Conservation (phyloP, 805 yeast species). For the Starmerella vaccinii region DNA sequence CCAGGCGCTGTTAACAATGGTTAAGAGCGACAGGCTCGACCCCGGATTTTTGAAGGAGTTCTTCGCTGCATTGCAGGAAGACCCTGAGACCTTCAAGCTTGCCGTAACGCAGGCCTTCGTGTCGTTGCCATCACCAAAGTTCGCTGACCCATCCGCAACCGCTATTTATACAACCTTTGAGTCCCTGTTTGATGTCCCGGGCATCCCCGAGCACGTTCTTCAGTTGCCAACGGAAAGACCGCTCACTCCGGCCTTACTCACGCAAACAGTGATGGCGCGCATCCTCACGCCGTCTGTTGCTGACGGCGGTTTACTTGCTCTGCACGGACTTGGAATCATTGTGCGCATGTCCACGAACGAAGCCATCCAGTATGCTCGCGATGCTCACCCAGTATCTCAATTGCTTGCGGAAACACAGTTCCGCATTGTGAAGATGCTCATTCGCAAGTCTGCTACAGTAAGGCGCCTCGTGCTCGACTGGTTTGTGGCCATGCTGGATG, state of each 20-base stretch:
- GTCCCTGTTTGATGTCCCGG: slow-evolving; percentile 5
- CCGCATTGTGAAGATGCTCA: slow-evolving; percentile 56
- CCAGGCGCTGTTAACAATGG: slow-evolving; percentile 6
- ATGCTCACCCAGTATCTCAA: slow-evolving; percentile 28
- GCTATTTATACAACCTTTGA: slow-evolving; percentile 5
- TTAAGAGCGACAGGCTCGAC: neutral
- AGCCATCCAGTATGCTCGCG: slow-evolving; percentile 30
- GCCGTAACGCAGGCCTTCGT: neutral
- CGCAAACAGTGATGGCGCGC: slow-evolving; percentile 6
- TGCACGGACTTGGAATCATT: slow-evolving; percentile 31
- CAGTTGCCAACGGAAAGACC: slow-evolving; percentile 2
- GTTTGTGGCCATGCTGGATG: slow-evolving; percentile 64
- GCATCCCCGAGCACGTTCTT: slow-evolving; percentile 5
- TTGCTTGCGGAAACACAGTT: slow-evolving; percentile 47
- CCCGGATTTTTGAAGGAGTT: neutral
- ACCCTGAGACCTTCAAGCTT: neutral
- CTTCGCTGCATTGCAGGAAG: neutral
- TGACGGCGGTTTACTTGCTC: slow-evolving; percentile 15
- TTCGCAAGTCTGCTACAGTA: slow-evolving; percentile 60
- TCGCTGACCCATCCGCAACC: slow-evolving; percentile 8
- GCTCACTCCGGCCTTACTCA: slow-evolving; percentile 4
- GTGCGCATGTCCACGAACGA: slow-evolving; percentile 28
- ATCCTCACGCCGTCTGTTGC: slow-evolving; percentile 1
- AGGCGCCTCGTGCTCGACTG: slow-evolving; percentile 55
- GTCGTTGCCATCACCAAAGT: neutral